Percentiles rank a stretch among this genome's conserved stretches.
Evolutionary conservation across 2,329 filamentous ascomycete species (phyloP).

Genomic region (Fusarium torulosum): DNA sequence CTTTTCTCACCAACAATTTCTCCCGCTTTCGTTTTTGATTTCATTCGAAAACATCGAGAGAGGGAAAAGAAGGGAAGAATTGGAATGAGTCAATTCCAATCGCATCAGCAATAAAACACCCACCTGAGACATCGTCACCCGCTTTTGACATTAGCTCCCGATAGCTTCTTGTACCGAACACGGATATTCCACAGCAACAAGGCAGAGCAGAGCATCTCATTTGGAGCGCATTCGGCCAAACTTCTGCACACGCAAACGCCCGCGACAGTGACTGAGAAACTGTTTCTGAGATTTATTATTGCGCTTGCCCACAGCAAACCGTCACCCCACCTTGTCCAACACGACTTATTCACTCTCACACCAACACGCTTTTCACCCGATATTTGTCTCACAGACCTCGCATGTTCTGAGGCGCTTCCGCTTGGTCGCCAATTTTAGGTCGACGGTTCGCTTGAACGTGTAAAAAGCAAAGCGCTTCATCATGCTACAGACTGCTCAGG

Average conservation of each 20-base stretch:
- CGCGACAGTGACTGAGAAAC: constrained; percentile 4
- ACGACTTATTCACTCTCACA: constrained; percentile 8
- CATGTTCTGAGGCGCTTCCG: constrained; percentile 26
- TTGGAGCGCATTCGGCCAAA: constrained; percentile 21
- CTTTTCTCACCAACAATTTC: neutral
- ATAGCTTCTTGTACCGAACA: constrained; percentile 21
- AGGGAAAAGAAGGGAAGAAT: constrained; percentile 36
- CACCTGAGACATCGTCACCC: constrained; percentile 26
- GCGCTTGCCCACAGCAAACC: constrained; percentile 41
- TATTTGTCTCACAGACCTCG: constrained; percentile 21
- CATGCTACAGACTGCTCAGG: constrained; percentile 37
- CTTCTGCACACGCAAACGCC: constrained; percentile 19
- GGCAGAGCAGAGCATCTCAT: neutral
- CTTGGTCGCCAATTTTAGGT: constrained; percentile 23
- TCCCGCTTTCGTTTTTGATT: constrained; percentile 3
- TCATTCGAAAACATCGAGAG: neutral
- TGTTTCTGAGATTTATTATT: constrained; percentile 16
- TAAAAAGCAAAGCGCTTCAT: constrained; percentile 2
- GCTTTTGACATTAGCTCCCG: constrained; percentile 9
- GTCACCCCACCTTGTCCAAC: constrained; percentile 26
- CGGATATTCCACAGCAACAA: constrained; percentile 4
- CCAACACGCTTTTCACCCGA: constrained; percentile 25
- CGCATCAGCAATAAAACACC: constrained; percentile 18
- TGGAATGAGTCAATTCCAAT: constrained; percentile 17
- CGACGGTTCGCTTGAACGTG: constrained; percentile 28